Base-by-base conservation (phyloP, 805 yeast species). In the Zygotorulaspora sp. region DNA sequence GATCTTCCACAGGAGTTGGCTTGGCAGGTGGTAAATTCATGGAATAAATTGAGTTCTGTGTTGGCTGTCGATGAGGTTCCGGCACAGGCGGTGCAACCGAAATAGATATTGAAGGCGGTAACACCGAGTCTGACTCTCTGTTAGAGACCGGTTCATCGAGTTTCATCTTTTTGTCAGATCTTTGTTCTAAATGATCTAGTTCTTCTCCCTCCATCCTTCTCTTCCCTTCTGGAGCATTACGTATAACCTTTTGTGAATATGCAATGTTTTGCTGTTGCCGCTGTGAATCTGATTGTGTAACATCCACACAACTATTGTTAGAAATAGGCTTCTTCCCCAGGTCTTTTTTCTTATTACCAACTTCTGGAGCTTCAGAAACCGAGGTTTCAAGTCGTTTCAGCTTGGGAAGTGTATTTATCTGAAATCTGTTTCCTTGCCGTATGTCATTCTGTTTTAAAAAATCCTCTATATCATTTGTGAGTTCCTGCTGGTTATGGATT, bases 381-480 rank as follows among this genome's bases (percentile, higher is more conserved):
- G 15, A 12, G 17, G 38, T 33, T 21, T 38, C 43, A 17, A 37
- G 25, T 27, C 27, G 36, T 15, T 40, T 30, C 19, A 41, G 40
- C 21, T 42, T 47, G 22, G 63, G 63, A 11, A 68, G 49, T 9
- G 56, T 48, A 4, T 49, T 37, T 13, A 49, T 25, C 29, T 66
- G 67, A 45, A 74, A 68, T 17, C 51, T 60, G 15, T 57, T 61
- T 5, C 71, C 74, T 46, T 71, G 70, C 43, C 69, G 74, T 4
- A 78, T 51, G 48, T 75, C 80, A 47, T 77, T 75, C 44, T 65
- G 64, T 40, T 70, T 74, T 34, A 79, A 47, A 50, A 78, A 78
- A 61, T 62, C 59, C 53, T 62, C 38, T 65, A 59, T 32, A 57
- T 68, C 50, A 61, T 68, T 64, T 40, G 55, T 55, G 37, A 44